A percentile compares a stretch with the other conserved stretches of the same genome.
phyloP scores from a whole-genome alignment of 768 basidiomycete species.

The Hypholoma sublateritium region DNA sequence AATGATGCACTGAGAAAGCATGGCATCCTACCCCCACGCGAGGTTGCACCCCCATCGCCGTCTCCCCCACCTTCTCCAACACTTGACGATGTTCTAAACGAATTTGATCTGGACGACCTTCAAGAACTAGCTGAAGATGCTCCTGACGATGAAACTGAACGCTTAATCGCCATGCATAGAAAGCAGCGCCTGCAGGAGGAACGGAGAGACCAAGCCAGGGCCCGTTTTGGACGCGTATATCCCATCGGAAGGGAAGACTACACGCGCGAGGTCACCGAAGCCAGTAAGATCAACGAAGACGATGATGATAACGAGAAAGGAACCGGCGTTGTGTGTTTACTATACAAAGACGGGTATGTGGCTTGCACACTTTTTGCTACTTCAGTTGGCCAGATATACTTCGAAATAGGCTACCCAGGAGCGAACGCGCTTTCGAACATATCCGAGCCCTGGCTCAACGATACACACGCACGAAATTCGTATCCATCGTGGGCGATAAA shows the following conservation, averaged over 20 bases:
- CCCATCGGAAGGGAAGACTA: conserved; percentile 94
- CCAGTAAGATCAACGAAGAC: conserved; percentile 69
- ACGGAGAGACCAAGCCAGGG: conserved; percentile 51
- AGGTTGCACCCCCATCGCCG: conserved; percentile 69
- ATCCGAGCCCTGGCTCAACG: conserved; percentile 72
- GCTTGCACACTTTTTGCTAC: neutral
- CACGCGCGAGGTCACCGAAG: conserved; percentile 92
- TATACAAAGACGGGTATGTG: conserved; percentile 93
- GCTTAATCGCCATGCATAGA: conserved; percentile 66
- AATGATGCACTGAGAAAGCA: conserved; percentile 93
- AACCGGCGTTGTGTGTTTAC: conserved; percentile 90
- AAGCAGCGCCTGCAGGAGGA: conserved; percentile 67
- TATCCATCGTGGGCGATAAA: conserved; percentile 92
- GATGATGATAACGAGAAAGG: conserved; percentile 69
- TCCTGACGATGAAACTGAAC: conserved; percentile 72
- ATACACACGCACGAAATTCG: conserved; percentile 92
- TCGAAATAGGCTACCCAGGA: conserved; percentile 66
- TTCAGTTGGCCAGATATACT: neutral
- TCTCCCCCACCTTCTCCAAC: conserved; percentile 79
- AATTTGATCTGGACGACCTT: conserved; percentile 62
- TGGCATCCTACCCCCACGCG: conserved; percentile 83
- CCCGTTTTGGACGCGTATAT: conserved; percentile 80
- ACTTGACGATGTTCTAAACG: conserved; percentile 65
- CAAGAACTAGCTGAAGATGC: conserved; percentile 71
- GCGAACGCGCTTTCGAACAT: conserved; percentile 72